Evolutionary conservation across 75 land plant species (phyloP).

Genomic region (Sequoiadendron giganteum): DNA sequence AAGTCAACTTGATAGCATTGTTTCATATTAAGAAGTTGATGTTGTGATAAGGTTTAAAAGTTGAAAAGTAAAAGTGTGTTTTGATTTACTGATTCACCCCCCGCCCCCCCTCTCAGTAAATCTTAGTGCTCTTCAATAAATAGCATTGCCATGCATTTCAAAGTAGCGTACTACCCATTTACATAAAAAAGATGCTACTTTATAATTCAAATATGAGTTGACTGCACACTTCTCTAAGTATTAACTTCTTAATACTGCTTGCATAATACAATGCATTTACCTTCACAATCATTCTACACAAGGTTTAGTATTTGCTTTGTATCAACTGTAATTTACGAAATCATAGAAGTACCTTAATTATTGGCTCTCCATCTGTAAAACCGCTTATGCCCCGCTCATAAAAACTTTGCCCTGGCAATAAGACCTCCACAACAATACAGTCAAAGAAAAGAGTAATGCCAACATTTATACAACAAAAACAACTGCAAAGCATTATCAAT

Average conservation of each 20-base stretch:
- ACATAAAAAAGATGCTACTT: not conserved
- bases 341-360: slow-evolving; percentile 9
- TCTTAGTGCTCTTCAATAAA: too few species aligned
- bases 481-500: not conserved
- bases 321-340: not conserved
- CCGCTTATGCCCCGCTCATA: not conserved
- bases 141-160: not conserved
- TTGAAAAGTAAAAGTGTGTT: too few species aligned
- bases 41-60: too few species aligned
- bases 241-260: not conserved
- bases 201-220: not conserved
- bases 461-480: slow-evolving; percentile 2
- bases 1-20: too few species aligned
- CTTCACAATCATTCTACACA: not conserved
- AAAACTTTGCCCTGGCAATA: not conserved
- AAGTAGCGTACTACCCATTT: not conserved
- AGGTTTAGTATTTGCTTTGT: not conserved
- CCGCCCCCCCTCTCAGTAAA: too few species aligned
- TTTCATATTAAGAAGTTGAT: too few species aligned
- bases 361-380: not conserved
- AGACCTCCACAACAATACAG: not conserved
- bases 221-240: not conserved
- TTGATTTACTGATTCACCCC: too few species aligned
- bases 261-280: not conserved
- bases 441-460: not conserved